Evolutionary conservation across 2,329 filamentous ascomycete species (phyloP).

Genomic region (Dryadomyces quercus-mongolicae): DNA sequence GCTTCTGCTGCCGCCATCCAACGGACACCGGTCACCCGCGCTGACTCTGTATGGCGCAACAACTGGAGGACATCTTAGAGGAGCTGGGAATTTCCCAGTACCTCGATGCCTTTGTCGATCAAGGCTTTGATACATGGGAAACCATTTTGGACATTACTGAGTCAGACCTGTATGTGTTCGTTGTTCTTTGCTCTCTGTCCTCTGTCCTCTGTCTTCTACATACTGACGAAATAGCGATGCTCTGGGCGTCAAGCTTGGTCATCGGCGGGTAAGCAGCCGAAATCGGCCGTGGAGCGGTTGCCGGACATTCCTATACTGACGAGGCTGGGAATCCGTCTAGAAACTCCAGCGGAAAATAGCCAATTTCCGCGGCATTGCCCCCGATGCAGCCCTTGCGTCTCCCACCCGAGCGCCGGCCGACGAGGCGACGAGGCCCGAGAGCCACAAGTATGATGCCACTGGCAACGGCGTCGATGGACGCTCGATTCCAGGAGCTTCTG

Average conservation of each 20-base stretch:
- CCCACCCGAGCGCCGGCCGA: constrained; percentile 39
- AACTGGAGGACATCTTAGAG: constrained; percentile 53
- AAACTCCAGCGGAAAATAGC: constrained; percentile 78
- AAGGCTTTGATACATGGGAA: constrained; percentile 79
- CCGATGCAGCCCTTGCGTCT: constrained; percentile 38
- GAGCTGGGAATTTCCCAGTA: constrained; percentile 73
- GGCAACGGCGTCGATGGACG: constrained; percentile 25
- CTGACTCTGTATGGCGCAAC: constrained; percentile 38
- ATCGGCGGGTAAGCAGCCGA: constrained; percentile 52
- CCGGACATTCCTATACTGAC: not conserved
- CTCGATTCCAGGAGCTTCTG: constrained; percentile 27
- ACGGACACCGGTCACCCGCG: not conserved
- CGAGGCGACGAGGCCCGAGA: constrained; percentile 40
- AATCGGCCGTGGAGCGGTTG: not conserved
- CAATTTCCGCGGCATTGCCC: constrained; percentile 53
- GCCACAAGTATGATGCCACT: constrained; percentile 7
- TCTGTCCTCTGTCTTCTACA: not conserved
- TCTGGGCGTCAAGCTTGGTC: constrained; percentile 67
- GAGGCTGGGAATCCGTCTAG: constrained; percentile 25
- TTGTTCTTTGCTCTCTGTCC: not conserved
- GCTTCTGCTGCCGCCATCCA: not conserved
- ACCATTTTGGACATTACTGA: constrained; percentile 76
- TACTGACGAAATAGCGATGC: constrained; percentile 32
- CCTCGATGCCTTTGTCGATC: constrained; percentile 57
- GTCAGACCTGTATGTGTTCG: constrained; percentile 59